Evolutionary conservation across 345 rosid species (phyloP).

Genomic region (Hibiscus trionum): DNA sequence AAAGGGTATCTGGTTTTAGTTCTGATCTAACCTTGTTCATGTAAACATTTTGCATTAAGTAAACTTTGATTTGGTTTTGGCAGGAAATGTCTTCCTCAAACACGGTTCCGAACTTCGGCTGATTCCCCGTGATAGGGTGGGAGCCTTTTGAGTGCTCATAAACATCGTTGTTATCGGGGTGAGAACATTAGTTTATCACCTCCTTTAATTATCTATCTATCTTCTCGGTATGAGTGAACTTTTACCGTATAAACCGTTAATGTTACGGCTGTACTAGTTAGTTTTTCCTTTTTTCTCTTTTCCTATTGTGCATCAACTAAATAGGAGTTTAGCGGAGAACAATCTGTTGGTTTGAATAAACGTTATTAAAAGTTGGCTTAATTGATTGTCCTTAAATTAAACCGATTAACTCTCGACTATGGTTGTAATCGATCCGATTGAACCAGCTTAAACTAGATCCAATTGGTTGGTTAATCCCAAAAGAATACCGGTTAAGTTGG

Average conservation of each 20-base stretch:
- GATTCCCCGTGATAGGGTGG: constrained; percentile 95
- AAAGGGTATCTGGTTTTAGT: neutral
- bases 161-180: neutral
- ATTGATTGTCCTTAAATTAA: no score
- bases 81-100: constrained; percentile 93
- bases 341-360: no score
- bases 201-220: neutral
- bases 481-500: no score
- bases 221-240: neutral
- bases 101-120: constrained; percentile 94
- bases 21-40: neutral
- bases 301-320: neutral
- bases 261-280: neutral
- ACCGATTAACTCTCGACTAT: no score
- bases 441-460: no score
- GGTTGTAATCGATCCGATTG: no score
- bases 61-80: constrained; percentile 8
- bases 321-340: neutral
- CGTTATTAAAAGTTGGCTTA: no score
- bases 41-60: neutral
- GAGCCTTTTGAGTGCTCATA: constrained; percentile 30
- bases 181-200: neutral
- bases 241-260: neutral
- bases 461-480: no score
- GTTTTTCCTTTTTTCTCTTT: neutral